Conservation (phyloP, 176 grass and related monocot genomes). For the Lolium multiflorum region DNA sequence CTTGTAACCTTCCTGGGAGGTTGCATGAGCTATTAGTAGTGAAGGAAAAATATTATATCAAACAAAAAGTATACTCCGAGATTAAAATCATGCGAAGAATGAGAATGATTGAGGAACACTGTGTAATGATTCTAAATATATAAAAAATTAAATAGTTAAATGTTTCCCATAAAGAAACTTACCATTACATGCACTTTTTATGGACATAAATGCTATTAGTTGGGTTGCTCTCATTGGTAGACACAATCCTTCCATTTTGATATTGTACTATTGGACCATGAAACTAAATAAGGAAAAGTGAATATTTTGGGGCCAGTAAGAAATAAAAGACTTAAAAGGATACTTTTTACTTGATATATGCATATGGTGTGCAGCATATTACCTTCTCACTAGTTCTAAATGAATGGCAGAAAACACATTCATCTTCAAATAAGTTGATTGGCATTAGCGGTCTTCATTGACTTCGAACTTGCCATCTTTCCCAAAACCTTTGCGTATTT, state of each 20-base stretch:
- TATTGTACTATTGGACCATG: slow-evolving; percentile 66
- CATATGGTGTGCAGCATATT: slow-evolving; percentile 7
- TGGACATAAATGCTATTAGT: slow-evolving; percentile 60
- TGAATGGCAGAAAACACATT: slow-evolving; percentile 84
- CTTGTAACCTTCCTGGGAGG: no score
- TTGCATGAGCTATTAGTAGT: no score
- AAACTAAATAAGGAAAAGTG: slow-evolving; percentile 41
- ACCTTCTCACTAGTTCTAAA: slow-evolving; percentile 56
- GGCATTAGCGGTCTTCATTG: slow-evolving; percentile 30
- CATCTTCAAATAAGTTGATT: slow-evolving; percentile 65
- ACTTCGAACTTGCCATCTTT: background rate
- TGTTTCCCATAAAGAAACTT: background rate
- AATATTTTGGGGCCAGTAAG: slow-evolving; percentile 1
- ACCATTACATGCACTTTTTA: slow-evolving; percentile 67
- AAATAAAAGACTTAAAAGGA: slow-evolving; percentile 16
- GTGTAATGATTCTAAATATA: slow-evolving; percentile 1
- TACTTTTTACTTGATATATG: background rate
- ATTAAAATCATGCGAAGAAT: slow-evolving; percentile 2
- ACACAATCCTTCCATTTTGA: slow-evolving; percentile 45
- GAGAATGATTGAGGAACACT: background rate
- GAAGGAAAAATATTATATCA: background rate
- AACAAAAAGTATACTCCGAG: background rate
- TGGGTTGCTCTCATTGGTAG: slow-evolving; percentile 24
- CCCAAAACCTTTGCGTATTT: background rate
- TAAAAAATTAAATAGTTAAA: slow-evolving; percentile 14